Base-by-base conservation (phyloP, 164 flowering plant species). In the Nelumbo lutea region DNA sequence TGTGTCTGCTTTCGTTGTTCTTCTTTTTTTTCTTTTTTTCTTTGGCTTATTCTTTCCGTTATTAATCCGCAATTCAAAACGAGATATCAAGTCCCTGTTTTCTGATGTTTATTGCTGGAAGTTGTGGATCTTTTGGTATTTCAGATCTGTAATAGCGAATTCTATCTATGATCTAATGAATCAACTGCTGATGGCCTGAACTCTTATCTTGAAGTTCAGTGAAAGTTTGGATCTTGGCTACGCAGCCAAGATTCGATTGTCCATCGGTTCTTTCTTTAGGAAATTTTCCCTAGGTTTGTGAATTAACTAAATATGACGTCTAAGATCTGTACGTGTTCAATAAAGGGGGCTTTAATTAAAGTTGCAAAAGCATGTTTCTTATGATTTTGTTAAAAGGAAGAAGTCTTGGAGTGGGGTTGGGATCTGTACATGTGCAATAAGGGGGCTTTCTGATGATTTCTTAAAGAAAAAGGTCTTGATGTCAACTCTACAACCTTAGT, bases 201-300 rank as follows among this genome's bases (percentile, higher is more conserved):
- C 4, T 15, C 42, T 58, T 6, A 15, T 58, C 27, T 41, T 27
- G 6, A 13, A 58, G 61, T 58, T 2, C 2, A 27, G 6, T 38
- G 15, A 3, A 55, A 5, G 67, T 2, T 55, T 42, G 5, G 67
- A 63, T 70, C 67, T 63, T 39, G 55, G n/a, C 39, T 63, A 10
- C 11, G 5, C 11, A 11, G 11, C 6, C 10, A 62, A 50, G 53
- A 13, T 13, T 6, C 9, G 10, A 9, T 53, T 53, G 38, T 9
- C 38, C 8, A 15, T 27, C 45, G 42, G 4, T 7, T 45, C 3
- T 2, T 67, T 6, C 7, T 53, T 14, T 2, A 5, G 47, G 13
- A 59, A 3, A 5, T 59, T 6, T 38, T 38, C 57, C 57, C 56
- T 48, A 59, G 72, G 61, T 69, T 48, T 42, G 41, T 50, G 11